Percentiles rank a stretch among this genome's conserved stretches.
Evolutionary conservation across 192 early-diverging fungal species (phyloP).

Genomic region (Coemansia sp.): DNA sequence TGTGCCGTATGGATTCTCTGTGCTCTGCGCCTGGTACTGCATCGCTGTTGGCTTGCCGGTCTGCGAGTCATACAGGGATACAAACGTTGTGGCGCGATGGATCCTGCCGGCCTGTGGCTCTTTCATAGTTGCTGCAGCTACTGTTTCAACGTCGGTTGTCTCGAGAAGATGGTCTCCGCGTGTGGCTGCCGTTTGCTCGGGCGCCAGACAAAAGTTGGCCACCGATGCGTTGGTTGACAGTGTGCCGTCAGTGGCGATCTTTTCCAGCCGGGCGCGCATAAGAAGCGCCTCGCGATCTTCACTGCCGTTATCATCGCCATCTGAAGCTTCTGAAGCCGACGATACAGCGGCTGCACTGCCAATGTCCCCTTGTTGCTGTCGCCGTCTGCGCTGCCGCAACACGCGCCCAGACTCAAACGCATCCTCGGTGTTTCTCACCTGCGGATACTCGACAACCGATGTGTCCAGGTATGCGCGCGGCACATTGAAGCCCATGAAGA

Average conservation of each 20-base stretch:
- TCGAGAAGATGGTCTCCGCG: constrained; percentile 2
- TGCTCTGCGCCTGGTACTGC: constrained; percentile 35
- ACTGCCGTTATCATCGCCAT: neutral
- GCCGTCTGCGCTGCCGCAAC: neutral
- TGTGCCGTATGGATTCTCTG: constrained; percentile 38
- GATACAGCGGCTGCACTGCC: neutral
- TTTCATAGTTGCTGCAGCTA: no score
- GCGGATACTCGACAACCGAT: constrained; percentile 25
- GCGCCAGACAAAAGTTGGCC: constrained; percentile 3
- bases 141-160: neutral
- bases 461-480: constrained; percentile 41
- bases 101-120: neutral
- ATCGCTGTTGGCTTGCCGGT: constrained; percentile 19
- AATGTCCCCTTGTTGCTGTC: neutral
- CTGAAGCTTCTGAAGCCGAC: neutral
- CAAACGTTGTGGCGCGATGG: constrained; percentile 18
- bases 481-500: constrained; percentile 33
- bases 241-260: neutral
- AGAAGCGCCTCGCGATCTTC: neutral
- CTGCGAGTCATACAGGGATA: constrained; percentile 9
- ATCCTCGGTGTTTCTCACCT: constrained; percentile 15
- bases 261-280: neutral
- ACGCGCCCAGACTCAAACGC: constrained; percentile 12
- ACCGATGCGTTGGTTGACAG: neutral
- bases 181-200: neutral